Base-by-base conservation (phyloP, 768 basidiomycete species). In the Lentinula aciculospora region DNA sequence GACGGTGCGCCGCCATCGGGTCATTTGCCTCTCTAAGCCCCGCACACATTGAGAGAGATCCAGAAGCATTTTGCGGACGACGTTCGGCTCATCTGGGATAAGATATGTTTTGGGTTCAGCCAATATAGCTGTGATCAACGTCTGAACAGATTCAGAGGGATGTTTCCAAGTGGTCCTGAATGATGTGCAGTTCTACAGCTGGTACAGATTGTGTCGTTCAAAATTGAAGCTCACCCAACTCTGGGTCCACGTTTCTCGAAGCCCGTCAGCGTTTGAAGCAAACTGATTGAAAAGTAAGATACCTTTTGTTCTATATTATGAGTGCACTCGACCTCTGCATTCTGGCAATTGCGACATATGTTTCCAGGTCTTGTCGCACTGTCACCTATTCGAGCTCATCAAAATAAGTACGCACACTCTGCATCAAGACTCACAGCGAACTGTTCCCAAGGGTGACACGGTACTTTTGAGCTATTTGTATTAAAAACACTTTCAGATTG, bases 91-190 rank as follows among this genome's bases (percentile, higher is more conserved):
- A 46, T 45, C 54, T 3, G 54, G 54, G 9, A 56, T 34, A 2
- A 27, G 27, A 32, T 56, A 56, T 7, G 40, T 21, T 27, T 56
- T 40, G 10, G 39, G 54, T 21, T 42, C 39, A 28, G 54, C 39
- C 8, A 56, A 10, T 31, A 56, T 15, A 21, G 54, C 42, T 27
- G 36, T 56, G 13, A 56, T 45, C 23, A 56, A 19, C 3, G 54
- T 28, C 25, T 56, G 54, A 25, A 56, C 54, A 5, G 54, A 56
- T 31, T 56, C 54, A 23, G 54, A 56, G 12, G 39, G 54, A n/a
- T 56, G 54, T 34, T 56, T 46, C 19, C 39, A 42, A 25, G 45
- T 46, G 4, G 44, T 56, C 10, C 44, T 56, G 29, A 27, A 28
- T 10, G 9, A 4, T n/a, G 39, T 7, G n/a, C 5, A 25, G 51